Percentiles rank a stretch among this genome's conserved stretches.
Evolutionary conservation across 2,329 filamentous ascomycete species (phyloP).

Genomic region (Aspergillus pseudotamarii): DNA sequence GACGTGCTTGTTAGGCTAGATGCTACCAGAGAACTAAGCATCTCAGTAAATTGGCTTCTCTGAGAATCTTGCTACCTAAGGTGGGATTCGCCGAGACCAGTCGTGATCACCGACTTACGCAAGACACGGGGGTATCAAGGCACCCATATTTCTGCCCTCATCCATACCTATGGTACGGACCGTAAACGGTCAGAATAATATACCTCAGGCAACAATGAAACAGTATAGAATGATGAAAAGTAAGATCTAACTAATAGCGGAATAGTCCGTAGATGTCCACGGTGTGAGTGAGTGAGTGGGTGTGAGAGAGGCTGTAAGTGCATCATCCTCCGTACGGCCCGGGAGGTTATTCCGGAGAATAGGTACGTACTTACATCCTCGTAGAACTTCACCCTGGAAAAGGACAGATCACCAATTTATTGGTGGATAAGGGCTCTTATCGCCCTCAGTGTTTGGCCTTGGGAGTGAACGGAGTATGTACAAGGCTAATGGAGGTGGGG

Average conservation of each 20-base stretch:
- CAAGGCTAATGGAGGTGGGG: background rate
- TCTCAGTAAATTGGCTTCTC: background rate
- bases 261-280: background rate
- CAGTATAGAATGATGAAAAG: background rate
- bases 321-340: background rate
- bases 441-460: background rate
- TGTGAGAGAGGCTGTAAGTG: background rate
- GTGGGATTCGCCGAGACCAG: background rate
- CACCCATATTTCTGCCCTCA: conserved; percentile 1
- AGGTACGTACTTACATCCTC: background rate
- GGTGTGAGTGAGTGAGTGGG: too few relatives aligned
- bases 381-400: background rate
- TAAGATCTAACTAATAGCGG: background rate
- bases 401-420: background rate
- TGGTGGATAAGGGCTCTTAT: background rate
- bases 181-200: background rate
- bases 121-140: background rate
- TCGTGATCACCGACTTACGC: background rate
- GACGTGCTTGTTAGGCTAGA: background rate
- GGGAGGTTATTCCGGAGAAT: background rate
- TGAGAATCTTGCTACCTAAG: background rate
- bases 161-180: background rate
- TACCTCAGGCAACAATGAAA: background rate
- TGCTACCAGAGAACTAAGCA: background rate
- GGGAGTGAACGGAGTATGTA: background rate